Conservation (phyloP, 805 yeast species). For the Dipodascus albidus region DNA sequence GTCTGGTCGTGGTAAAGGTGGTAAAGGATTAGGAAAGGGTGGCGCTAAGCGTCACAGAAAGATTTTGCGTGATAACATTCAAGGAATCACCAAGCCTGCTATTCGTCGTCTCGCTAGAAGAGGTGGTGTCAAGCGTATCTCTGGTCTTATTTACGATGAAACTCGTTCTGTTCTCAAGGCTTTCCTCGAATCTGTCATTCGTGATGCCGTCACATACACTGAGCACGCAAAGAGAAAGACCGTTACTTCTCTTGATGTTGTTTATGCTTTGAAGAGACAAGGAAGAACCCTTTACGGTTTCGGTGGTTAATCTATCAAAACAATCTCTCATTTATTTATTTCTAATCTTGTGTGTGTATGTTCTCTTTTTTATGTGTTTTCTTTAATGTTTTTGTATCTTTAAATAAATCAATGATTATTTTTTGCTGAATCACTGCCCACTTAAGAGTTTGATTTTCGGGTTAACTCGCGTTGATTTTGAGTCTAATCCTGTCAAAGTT, state of each 20-base stretch:
- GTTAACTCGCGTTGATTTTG: too few species aligned
- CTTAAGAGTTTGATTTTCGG: too few species aligned
- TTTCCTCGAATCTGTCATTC: constrained; percentile 91
- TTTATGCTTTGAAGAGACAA: constrained; percentile 98
- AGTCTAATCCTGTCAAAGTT: too few species aligned
- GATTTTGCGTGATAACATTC: constrained; percentile 97
- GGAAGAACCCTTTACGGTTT: constrained; percentile 99
- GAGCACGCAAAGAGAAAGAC: constrained; percentile 99
- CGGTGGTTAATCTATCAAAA: constrained; percentile 65
- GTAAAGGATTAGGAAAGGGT: constrained; percentile 99
- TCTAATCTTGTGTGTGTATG: background rate
- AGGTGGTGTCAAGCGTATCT: constrained; percentile 99
- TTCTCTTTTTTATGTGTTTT: background rate
- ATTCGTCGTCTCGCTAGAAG: constrained; percentile 99
- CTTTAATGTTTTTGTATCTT: background rate
- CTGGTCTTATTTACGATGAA: constrained; percentile 96
- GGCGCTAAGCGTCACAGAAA: constrained; percentile 99
- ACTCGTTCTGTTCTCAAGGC: constrained; percentile 94
- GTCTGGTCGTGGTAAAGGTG: constrained; percentile 99
- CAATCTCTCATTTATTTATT: constrained; percentile 10
- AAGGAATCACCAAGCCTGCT: constrained; percentile 99
- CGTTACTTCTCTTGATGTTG: constrained; percentile 96
- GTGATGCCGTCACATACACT: constrained; percentile 98
- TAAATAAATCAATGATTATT: background rate
- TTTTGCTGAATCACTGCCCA: too few species aligned